Conservation (phyloP, 805 yeast species). For the Hanseniaspora jakobsenii region DNA sequence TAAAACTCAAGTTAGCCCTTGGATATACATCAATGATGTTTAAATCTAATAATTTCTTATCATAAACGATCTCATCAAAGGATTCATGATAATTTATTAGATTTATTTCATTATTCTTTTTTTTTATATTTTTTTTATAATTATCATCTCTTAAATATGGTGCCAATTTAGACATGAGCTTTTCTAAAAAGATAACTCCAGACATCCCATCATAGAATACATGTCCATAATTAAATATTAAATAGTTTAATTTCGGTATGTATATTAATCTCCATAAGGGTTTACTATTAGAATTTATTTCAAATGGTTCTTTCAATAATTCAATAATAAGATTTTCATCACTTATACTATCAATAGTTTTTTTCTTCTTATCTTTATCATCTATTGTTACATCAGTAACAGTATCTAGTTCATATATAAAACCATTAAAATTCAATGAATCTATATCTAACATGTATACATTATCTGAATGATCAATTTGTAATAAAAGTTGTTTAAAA, state of each 20-base stretch:
- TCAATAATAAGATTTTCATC: background rate
- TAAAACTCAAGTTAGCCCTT: background rate
- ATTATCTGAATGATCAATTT: background rate
- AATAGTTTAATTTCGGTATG: slow-evolving; percentile 7
- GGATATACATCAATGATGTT: slow-evolving; percentile 10
- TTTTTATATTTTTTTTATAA: too few relatives aligned
- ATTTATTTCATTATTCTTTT: too few relatives aligned
- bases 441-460: background rate
- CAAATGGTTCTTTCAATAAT: slow-evolving; percentile 2
- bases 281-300: background rate
- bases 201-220: slow-evolving; percentile 12
- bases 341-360: too few relatives aligned
- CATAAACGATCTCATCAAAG: background rate
- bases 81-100: background rate
- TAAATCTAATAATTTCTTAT: background rate
- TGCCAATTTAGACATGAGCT: background rate
- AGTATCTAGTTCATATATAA: too few relatives aligned
- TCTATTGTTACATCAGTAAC: too few relatives aligned
- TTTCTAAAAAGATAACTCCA: background rate
- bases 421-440: too few relatives aligned
- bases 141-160: too few relatives aligned
- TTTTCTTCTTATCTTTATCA: too few relatives aligned
- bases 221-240: slow-evolving; percentile 8
- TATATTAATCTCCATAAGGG: slow-evolving; percentile 12
- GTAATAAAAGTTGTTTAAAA: slow-evolving; percentile 20